These are phyloP conservation scores for Ochromonas danica DNA, from an alignment of 108 stramenopile genomes.

Conservation along the genomic window DNA sequence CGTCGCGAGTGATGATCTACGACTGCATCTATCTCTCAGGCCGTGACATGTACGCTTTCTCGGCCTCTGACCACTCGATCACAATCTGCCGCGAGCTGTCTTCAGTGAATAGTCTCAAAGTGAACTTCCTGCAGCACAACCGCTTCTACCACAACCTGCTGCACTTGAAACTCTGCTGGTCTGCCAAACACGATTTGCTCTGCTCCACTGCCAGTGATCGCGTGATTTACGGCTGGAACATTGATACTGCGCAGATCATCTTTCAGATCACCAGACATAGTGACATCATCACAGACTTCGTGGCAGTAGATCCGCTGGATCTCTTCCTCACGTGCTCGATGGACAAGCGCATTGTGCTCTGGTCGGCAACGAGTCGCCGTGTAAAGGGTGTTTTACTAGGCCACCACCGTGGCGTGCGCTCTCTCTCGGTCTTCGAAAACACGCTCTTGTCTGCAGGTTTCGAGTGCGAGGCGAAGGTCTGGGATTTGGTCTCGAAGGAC, in stretches of 20 bases:
- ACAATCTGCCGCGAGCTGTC: constrained; percentile 2
- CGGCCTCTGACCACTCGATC: constrained; percentile 23
- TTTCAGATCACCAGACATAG: constrained; percentile 24
- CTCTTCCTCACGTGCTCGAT: constrained; percentile 25
- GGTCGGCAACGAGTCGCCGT: constrained; percentile 9
- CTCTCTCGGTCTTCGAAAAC: not conserved
- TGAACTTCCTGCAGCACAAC: constrained; percentile 5
- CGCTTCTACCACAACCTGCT: constrained; percentile 7
- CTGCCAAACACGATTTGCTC: not conserved
- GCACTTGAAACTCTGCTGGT: constrained; percentile 32
- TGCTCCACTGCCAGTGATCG: constrained; percentile 18
- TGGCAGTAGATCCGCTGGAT: constrained; percentile 7
- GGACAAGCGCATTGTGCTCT: constrained; percentile 35
- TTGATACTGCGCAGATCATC: constrained; percentile 12
- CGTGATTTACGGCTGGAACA: constrained; percentile 30
- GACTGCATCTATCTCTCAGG: not conserved
- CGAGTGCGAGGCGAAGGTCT: constrained; percentile 26
- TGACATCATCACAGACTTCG: constrained; percentile 30
- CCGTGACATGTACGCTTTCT: constrained; percentile 6
- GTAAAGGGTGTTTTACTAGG: constrained; percentile 30
- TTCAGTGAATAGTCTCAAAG: not conserved
- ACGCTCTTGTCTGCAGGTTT: constrained; percentile 26
- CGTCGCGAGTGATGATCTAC: not conserved
- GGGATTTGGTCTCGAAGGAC: constrained; percentile 21
- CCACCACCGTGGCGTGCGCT: constrained; percentile 25